Evolutionary conservation across 2,329 filamentous ascomycete genomes (phyloP).

Genomic region (Diplocarpon rosae): DNA sequence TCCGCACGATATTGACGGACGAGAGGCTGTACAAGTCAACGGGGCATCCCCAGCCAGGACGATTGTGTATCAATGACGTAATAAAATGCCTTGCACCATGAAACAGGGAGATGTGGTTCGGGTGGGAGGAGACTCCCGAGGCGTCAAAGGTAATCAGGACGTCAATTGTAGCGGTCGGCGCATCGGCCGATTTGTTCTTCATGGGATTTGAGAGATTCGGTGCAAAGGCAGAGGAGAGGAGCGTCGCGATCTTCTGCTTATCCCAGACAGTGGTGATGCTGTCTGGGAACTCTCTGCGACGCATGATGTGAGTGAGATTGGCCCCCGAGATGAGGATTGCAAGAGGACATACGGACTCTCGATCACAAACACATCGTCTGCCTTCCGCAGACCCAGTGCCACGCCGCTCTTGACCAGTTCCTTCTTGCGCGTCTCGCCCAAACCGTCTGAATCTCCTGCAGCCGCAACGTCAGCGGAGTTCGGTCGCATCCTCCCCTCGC

Average conservation of each 20-base stretch:
- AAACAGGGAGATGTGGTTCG: conserved; percentile 87
- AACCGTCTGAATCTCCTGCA: conserved; percentile 70
- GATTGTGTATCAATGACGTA: conserved; percentile 49
- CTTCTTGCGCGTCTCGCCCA: conserved; percentile 71
- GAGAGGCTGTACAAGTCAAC: conserved; percentile 80
- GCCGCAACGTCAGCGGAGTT: conserved; percentile 11
- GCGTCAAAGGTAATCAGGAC: conserved; percentile 80
- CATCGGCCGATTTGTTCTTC: conserved; percentile 25
- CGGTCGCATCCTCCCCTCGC: neutral
- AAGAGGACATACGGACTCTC: conserved; percentile 51
- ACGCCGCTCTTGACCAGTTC: conserved; percentile 76
- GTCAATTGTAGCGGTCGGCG: conserved; percentile 34
- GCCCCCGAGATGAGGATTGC: conserved; percentile 20
- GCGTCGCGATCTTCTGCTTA: conserved; percentile 52
- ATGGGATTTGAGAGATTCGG: conserved; percentile 41
- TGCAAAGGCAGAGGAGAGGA: conserved; percentile 65
- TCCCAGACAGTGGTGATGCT: conserved; percentile 79
- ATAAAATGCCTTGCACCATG: conserved; percentile 70
- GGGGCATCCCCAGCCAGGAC: conserved; percentile 56
- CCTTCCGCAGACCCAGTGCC: conserved; percentile 59
- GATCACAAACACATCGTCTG: conserved; percentile 76
- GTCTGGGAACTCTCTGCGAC: conserved; percentile 62
- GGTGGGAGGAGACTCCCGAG: conserved; percentile 74
- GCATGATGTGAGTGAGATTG: neutral
- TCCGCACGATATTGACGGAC: conserved; percentile 60